Evolutionary conservation across 192 early-diverging fungal species (phyloP).

Genomic region (Spizellomyces sp.): DNA sequence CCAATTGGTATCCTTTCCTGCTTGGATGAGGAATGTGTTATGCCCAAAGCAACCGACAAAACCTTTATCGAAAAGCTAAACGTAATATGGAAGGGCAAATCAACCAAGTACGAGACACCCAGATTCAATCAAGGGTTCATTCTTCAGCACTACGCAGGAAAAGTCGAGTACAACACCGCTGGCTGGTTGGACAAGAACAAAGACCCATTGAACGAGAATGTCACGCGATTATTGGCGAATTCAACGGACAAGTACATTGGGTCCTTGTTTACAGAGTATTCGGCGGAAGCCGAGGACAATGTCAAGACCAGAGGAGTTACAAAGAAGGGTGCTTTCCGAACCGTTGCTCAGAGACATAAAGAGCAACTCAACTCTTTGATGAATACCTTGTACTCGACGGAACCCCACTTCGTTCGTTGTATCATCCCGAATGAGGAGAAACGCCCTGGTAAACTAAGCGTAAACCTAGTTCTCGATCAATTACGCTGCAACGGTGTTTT

Average conservation of each 20-base stretch:
- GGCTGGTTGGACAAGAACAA: conserved; percentile 99
- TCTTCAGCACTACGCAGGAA: conserved; percentile 92
- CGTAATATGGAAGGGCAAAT: conserved; percentile 83
- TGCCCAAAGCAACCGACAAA: conserved; percentile 93
- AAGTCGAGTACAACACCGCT: conserved; percentile 87
- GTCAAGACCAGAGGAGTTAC: conserved; percentile 43
- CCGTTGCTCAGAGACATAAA: conserved; percentile 93
- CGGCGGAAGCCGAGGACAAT: conserved; percentile 58
- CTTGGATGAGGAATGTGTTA: conserved; percentile 98
- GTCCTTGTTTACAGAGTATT: conserved; percentile 80
- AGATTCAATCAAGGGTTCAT: conserved; percentile 89
- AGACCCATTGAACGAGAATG: conserved; percentile 94
- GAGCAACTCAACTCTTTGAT: conserved; percentile 88
- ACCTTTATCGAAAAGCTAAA: conserved; percentile 93
- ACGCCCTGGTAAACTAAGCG: conserved; percentile 77
- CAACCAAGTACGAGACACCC: conserved; percentile 83
- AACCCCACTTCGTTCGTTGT: conserved; percentile 98
- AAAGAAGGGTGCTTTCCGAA: conserved; percentile 90
- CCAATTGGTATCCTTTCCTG: conserved; percentile 95
- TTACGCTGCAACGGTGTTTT: conserved; percentile 95
- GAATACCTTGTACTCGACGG: conserved; percentile 86
- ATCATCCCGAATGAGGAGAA: conserved; percentile 96
- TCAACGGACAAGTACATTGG: conserved; percentile 81
- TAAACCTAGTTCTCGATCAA: conserved; percentile 88
- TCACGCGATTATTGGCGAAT: conserved; percentile 81